Conservation (phyloP, 208 protist genomes). For the Leishmania guyanensis region DNA sequence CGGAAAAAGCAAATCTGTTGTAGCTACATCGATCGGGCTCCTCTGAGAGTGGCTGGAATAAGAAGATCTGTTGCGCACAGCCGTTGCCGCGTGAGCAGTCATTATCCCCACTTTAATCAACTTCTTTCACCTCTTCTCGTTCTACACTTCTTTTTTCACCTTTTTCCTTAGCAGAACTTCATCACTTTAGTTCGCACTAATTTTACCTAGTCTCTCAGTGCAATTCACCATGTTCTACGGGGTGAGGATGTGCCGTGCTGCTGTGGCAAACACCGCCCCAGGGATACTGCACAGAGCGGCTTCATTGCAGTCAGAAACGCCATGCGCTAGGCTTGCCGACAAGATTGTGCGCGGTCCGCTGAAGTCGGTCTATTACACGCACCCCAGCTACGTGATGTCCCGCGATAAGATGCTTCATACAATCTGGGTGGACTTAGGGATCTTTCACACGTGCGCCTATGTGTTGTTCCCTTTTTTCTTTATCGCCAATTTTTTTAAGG, state of each 20-base stretch:
- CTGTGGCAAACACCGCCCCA: conserved; percentile 14
- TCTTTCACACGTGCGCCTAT: conserved; percentile 72
- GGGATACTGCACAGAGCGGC: conserved; percentile 41
- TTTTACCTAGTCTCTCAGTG: not conserved
- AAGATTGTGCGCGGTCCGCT: conserved; percentile 84
- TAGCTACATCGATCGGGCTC: not conserved
- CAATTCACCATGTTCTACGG: conserved; percentile 34
- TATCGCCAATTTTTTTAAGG: conserved; percentile 89
- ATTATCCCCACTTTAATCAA: not conserved
- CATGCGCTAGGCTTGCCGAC: conserved; percentile 73
- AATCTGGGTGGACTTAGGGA: conserved; percentile 85
- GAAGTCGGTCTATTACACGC: conserved; percentile 70
- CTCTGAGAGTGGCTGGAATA: not conserved
- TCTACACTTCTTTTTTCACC: not conserved
- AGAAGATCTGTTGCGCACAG: not conserved
- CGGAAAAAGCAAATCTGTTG: not conserved
- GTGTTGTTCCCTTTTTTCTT: conserved; percentile 82
- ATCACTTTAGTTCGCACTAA: not conserved
- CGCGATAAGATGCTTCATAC: conserved; percentile 92
- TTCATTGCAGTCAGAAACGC: conserved; percentile 87
- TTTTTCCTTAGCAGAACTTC: not conserved
- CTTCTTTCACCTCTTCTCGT: conserved; percentile 19
- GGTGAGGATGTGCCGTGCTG: conserved; percentile 23
- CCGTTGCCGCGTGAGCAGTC: not conserved
- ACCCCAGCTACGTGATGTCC: conserved; percentile 89